These are phyloP conservation scores for Nepenthes alata DNA, from an alignment of 179 eudicot species.

Conservation along the genomic window DNA sequence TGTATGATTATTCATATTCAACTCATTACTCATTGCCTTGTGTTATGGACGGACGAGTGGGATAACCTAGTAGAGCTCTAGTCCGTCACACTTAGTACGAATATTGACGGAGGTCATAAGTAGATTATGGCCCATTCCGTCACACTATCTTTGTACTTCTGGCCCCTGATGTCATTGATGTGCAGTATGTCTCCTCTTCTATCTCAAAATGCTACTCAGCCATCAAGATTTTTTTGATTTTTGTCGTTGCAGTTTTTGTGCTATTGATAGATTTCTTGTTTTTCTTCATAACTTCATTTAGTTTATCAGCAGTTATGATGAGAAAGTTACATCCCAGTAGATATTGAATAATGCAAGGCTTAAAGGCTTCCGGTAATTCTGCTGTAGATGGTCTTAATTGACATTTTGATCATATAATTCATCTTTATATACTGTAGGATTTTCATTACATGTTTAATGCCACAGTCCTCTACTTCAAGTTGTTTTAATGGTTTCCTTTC, in stretches of 20 bases:
- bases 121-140: slow-evolving; percentile 22
- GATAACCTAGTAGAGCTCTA: too few relatives aligned
- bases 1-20: too few relatives aligned
- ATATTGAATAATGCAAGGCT: slow-evolving; percentile 82
- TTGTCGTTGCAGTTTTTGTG: background rate
- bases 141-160: slow-evolving; percentile 48
- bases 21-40: too few relatives aligned
- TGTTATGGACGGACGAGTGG: too few relatives aligned
- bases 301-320: slow-evolving; percentile 57
- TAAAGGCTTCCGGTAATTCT: slow-evolving; percentile 66
- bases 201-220: slow-evolving; percentile 3
- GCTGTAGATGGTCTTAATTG: background rate
- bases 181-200: slow-evolving; percentile 37
- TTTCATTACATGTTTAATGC: too few relatives aligned
- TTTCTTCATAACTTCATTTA: slow-evolving; percentile 4
- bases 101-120: slow-evolving; percentile 16
- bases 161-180: slow-evolving; percentile 63
- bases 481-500: too few relatives aligned
- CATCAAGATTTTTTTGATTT: background rate
- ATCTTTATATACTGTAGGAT: too few relatives aligned
- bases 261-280: slow-evolving; percentile 1
- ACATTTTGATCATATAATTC: background rate
- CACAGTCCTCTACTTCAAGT: too few relatives aligned
- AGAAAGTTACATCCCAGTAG: slow-evolving; percentile 61
- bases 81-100: too few relatives aligned